Conservation (phyloP, 257 asterid species). For the Osmanthus fragrans region DNA sequence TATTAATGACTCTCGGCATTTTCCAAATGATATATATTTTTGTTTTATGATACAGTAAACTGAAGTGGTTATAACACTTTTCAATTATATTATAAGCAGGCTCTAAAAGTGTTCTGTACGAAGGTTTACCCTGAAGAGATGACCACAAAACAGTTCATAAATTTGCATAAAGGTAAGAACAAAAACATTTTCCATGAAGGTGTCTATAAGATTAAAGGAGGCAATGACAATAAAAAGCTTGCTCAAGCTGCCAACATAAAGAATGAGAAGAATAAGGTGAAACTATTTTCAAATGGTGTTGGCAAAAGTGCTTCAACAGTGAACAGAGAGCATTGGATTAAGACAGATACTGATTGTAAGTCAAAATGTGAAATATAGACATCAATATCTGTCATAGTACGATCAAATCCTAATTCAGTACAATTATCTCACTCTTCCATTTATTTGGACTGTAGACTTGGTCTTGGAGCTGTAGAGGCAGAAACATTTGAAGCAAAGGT, state of each 20-base stretch:
- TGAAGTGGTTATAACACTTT: neutral
- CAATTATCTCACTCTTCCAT: slow-evolving; percentile 25
- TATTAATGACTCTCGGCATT: neutral
- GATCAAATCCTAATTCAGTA: slow-evolving; percentile 13
- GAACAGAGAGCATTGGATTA: slow-evolving; percentile 55
- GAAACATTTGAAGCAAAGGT: slow-evolving; percentile 28
- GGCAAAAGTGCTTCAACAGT: slow-evolving; percentile 32
- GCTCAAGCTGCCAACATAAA: slow-evolving; percentile 25
- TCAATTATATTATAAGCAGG: slow-evolving; percentile 39
- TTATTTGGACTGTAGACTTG: slow-evolving; percentile 34
- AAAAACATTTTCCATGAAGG: slow-evolving; percentile 25
- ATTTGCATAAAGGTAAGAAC: slow-evolving; percentile 29
- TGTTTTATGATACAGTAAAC: neutral
- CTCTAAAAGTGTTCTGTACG: slow-evolving; percentile 40
- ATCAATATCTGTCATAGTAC: slow-evolving; percentile 23
- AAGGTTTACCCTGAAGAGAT: slow-evolving; percentile 52
- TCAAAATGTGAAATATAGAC: slow-evolving; percentile 21
- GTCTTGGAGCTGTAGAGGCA: slow-evolving; percentile 52
- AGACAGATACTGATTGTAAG: slow-evolving; percentile 65
- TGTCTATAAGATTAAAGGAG: slow-evolving; percentile 23
- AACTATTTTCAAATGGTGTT: slow-evolving; percentile 36
- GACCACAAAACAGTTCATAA: slow-evolving; percentile 27
- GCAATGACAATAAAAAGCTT: slow-evolving; percentile 29
- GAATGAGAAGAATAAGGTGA: slow-evolving; percentile 20
- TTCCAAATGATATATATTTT: neutral